These are phyloP conservation scores for Dactylellina haptotyla DNA, from an alignment of 2,329 filamentous ascomycete species.

Conservation along the genomic window DNA sequence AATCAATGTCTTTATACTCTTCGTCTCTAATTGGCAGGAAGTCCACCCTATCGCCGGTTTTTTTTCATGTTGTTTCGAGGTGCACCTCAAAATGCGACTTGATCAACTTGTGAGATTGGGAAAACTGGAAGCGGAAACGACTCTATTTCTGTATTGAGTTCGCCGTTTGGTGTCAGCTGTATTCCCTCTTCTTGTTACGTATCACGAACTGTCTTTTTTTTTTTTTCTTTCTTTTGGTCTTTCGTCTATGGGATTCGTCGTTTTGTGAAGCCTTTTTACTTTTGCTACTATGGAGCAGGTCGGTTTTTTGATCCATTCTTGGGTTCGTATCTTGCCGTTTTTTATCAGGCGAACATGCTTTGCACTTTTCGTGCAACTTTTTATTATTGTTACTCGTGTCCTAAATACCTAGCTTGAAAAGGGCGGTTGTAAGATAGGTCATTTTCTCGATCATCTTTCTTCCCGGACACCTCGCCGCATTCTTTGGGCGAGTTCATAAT, in stretches of 20 bases:
- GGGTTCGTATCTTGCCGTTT: background rate
- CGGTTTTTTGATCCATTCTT: background rate
- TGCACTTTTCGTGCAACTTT: background rate
- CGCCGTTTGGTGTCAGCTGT: constrained; percentile 14
- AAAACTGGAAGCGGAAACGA: too few species aligned
- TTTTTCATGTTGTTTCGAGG: constrained; percentile 17
- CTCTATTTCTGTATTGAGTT: constrained; percentile 16
- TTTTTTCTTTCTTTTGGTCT: background rate
- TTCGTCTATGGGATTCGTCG: constrained; percentile 2
- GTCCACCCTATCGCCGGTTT: background rate
- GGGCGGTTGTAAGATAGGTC: constrained; percentile 27
- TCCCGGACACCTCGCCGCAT: background rate
- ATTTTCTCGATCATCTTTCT: background rate
- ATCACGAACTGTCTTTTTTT: constrained; percentile 16
- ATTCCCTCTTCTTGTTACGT: constrained; percentile 21
- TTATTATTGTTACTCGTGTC: constrained; percentile 1
- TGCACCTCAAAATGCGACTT: too few species aligned
- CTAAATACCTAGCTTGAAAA: background rate
- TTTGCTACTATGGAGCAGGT: background rate
- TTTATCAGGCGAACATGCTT: background rate
- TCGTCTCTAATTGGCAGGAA: background rate
- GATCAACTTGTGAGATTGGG: too few species aligned
- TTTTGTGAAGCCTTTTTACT: background rate
- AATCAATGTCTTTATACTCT: constrained; percentile 10
- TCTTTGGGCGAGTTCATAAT: constrained; percentile 5